A percentile compares a stretch with the other conserved stretches of the same genome.
Evolutionary conservation across 2,329 filamentous ascomycete species (phyloP).

Genomic region (Exophiala bonariae): DNA sequence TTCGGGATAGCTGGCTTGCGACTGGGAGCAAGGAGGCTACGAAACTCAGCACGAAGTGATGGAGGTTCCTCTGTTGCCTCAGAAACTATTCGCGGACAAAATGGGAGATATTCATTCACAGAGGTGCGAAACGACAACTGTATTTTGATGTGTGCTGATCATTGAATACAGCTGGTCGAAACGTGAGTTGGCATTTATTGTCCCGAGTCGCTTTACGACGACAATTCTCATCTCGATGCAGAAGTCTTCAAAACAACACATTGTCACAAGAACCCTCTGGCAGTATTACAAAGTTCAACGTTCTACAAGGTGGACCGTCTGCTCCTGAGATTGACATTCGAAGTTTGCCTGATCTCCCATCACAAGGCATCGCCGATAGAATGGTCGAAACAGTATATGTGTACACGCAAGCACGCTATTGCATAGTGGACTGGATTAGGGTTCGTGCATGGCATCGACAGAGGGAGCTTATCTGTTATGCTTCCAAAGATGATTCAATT

Average conservation of each 20-base stretch:
- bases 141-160: too few species aligned
- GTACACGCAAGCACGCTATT: conserved; percentile 27
- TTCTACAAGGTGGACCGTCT: conserved; percentile 4
- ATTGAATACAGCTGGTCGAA: conserved; percentile 7
- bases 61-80: too few species aligned
- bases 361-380: conserved; percentile 7
- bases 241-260: too few species aligned
- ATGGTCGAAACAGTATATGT: conserved; percentile 26
- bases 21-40: neutral
- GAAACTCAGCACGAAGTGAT: neutral
- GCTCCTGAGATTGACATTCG: conserved; percentile 5
- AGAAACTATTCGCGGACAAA: neutral
- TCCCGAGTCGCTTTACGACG: too few species aligned
- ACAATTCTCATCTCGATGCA: too few species aligned
- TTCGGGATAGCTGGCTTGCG: neutral
- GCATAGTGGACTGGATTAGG: conserved; percentile 26
- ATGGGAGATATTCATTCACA: conserved; percentile 2
- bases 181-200: too few species aligned
- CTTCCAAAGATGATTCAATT: conserved; percentile 62
- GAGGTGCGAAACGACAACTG: conserved; percentile 2
- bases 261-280: too few species aligned
- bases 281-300: conserved; percentile 4
- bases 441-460: conserved; percentile 26
- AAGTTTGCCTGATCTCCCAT: conserved; percentile 16
- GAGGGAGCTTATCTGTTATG: conserved; percentile 15